Evolutionary conservation across 164 flowering plant species (phyloP), one percentile per base, ranked within the genome.

Genomic region (Berberis vulgaris): DNA sequence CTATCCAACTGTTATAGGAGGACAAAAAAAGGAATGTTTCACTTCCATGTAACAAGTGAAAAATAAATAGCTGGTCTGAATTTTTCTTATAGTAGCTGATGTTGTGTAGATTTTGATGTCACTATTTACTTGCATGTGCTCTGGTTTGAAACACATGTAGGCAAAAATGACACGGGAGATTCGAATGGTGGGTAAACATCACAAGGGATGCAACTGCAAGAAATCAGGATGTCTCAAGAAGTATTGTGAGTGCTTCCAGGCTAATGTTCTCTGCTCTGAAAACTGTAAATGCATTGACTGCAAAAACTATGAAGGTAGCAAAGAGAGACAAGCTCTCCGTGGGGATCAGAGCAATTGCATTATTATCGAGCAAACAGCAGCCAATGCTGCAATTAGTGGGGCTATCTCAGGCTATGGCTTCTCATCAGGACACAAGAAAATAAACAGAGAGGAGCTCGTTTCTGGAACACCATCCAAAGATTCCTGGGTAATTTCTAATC

Each of bases 181-280:
- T 65, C 72, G 77, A 53, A 47, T 83, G 57, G 74, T 83, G 71
- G 98, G 71, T 61, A 94, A 88, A 75, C 97, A 94, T 78, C 87
- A 94, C 78, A 94, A 94, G 71, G 99, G 99, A 63, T 94, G 99
- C 65, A 92, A 94, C 67, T 94, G 99, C 79, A 94, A 89, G 79
- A 94, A 89, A 72, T 94, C 99, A 54, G 96, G 97, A 38, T 91
- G 99, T 71, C 94, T 94, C 49, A 94, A 94, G 71, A 94, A 94
- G 75, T 94, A 94, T 70, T 94, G 97, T 59, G 99, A 94, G 64
- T 94, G 99, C 73, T 94, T 94, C 73, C 99, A 94, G 67, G 99
- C 96, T 58, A 87, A 89, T 75, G 84, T 94, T 72, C 84, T 91
- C 6, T 94, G 99, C 77, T 94, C 99, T 59, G 99, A 91, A 45